phyloP scores from a whole-genome alignment of 768 basidiomycete genomes.

The Pisolithus tinctorius region DNA sequence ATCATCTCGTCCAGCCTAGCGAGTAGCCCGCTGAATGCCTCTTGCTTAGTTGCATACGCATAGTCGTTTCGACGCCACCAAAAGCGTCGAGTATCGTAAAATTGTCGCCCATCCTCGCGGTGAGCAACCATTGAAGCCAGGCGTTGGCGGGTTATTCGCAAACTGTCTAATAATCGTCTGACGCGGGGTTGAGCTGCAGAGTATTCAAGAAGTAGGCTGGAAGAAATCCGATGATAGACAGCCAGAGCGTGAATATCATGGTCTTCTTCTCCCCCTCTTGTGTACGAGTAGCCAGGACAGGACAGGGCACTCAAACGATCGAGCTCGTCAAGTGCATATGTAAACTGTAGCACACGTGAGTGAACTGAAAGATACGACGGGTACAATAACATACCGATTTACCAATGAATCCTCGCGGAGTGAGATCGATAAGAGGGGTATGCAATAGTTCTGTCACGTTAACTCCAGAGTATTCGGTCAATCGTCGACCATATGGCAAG shows the following conservation, averaged over 20 bases:
- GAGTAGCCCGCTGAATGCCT: constrained; percentile 9
- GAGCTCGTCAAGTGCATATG: constrained; percentile 26
- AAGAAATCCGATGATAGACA: constrained; percentile 24
- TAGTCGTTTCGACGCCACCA: constrained; percentile 6
- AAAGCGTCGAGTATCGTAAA: not conserved
- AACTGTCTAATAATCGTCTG: constrained; percentile 8
- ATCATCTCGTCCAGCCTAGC: constrained; percentile 17
- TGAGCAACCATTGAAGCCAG: constrained; percentile 2
- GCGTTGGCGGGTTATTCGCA: constrained; percentile 12
- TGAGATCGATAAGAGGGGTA: constrained; percentile 18
- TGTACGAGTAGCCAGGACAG: not conserved
- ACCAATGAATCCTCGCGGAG: constrained; percentile 20
- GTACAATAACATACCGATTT: constrained; percentile 17
- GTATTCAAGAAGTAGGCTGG: constrained; percentile 28
- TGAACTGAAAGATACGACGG: not conserved
- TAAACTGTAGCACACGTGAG: constrained; percentile 13
- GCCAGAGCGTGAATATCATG: constrained; percentile 15
- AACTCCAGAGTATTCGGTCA: not conserved
- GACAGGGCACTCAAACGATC: constrained; percentile 10
- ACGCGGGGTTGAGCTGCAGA: constrained; percentile 21
- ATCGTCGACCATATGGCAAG: not conserved
- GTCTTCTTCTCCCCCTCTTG: not conserved
- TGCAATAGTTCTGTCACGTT: constrained; percentile 18
- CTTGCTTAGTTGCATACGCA: constrained; percentile 3
- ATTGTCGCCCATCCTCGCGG: not conserved